Conservation (phyloP, 2,329 filamentous ascomycete genomes). For the Corinectria fuckeliana region DNA sequence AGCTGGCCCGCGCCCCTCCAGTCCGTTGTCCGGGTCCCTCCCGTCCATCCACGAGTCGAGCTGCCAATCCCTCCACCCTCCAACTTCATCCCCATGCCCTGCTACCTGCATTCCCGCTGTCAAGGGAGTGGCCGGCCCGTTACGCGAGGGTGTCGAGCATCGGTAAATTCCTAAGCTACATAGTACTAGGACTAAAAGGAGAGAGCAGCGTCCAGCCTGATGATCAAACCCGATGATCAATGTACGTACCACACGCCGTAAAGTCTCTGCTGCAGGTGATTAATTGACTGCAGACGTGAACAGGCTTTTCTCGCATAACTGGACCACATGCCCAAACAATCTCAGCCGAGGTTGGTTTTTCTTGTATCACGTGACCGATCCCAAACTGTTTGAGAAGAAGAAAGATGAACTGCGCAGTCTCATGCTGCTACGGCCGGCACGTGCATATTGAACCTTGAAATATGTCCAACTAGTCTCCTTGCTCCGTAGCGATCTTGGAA, state of each 20-base stretch:
- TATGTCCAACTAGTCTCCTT: not conserved
- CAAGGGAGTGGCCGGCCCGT: constrained; percentile 2
- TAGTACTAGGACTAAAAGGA: no score
- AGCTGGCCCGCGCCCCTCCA: not conserved
- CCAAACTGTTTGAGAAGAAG: not conserved
- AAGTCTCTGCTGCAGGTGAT: constrained; percentile 1
- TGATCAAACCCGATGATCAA: constrained; percentile 12
- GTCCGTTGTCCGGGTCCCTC: not conserved
- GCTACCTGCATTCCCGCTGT: constrained; percentile 17
- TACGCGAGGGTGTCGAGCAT: constrained; percentile 3
- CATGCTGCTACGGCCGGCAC: not conserved
- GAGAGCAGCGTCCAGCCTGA: no score
- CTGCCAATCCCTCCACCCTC: constrained; percentile 1
- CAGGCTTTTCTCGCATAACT: not conserved
- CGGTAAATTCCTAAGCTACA: no score
- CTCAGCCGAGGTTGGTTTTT: not conserved
- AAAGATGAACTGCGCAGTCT: not conserved
- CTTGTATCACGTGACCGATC: not conserved
- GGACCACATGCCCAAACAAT: not conserved
- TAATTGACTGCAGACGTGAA: constrained; percentile 15
- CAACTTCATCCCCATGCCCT: constrained; percentile 5
- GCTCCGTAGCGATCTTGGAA: not conserved
- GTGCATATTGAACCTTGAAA: not conserved
- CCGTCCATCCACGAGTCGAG: not conserved
- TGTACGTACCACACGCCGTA: constrained; percentile 2